These are phyloP conservation scores for Parastagonospora nodorum DNA, from an alignment of 2,329 filamentous ascomycete species.

Conservation along the genomic window DNA sequence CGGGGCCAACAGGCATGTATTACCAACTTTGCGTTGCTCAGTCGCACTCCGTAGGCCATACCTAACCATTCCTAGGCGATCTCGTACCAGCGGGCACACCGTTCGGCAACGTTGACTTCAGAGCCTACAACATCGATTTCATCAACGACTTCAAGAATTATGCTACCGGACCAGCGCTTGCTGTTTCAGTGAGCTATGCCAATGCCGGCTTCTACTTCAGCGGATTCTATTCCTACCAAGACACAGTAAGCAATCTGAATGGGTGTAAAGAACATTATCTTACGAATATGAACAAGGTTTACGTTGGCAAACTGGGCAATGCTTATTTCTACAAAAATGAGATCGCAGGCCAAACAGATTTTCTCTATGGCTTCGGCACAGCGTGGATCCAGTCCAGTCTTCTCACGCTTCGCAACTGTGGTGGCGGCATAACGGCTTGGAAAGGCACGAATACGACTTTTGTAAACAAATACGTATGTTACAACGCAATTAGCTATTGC, in stretches of 20 bases:
- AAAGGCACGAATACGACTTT: conserved; percentile 71
- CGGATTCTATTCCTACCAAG: conserved; percentile 70
- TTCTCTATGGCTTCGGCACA: conserved; percentile 71
- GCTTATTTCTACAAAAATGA: conserved; percentile 66
- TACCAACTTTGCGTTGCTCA: background rate
- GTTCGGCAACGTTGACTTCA: conserved; percentile 67
- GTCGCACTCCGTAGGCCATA: background rate
- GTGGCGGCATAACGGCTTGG: conserved; percentile 72
- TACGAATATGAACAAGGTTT: conserved; percentile 35
- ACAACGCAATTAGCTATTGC: background rate
- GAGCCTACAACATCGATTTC: conserved; percentile 71
- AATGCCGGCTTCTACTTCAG: conserved; percentile 71
- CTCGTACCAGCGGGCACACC: conserved; percentile 65
- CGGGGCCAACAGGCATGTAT: conserved; percentile 63
- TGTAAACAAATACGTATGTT: conserved; percentile 61
- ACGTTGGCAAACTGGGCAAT: conserved; percentile 69
- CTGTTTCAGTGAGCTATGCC: conserved; percentile 64
- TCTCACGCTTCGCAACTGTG: conserved; percentile 63
- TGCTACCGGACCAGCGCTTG: conserved; percentile 62
- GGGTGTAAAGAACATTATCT: background rate
- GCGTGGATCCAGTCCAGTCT: conserved; percentile 62
- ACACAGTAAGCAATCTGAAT: conserved; percentile 56
- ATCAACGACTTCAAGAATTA: conserved; percentile 62
- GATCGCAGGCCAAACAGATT: conserved; percentile 70
- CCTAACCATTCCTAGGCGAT: conserved; percentile 18